phyloP scores from a whole-genome alignment of 1,284 basidiomycete genomes.

The Thecaphora thlaspeos region DNA sequence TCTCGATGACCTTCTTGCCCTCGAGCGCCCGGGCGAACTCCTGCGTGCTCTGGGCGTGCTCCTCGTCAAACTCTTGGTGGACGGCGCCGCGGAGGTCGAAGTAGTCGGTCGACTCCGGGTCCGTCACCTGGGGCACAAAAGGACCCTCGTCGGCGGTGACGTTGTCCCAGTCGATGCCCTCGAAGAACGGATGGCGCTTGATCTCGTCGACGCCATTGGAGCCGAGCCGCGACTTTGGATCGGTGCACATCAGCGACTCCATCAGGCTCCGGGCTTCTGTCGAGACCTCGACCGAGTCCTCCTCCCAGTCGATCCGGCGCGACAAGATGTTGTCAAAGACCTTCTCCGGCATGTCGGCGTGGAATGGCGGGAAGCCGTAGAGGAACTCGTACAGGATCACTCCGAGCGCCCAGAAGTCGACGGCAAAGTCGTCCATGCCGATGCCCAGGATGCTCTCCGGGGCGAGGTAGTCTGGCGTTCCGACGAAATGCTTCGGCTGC shows the following conservation, averaged over 20 bases:
- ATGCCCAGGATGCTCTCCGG: conserved; percentile 95
- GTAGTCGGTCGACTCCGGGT: conserved; percentile 98
- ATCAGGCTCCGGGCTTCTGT: conserved; percentile 88
- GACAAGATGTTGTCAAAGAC: conserved; percentile 99
- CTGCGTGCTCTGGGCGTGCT: conserved; percentile 58
- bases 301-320: conserved; percentile 92
- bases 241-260: conserved; percentile 78
- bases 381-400: conserved; percentile 98
- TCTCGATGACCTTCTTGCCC: conserved; percentile 33
- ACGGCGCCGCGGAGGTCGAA: conserved; percentile 93
- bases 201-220: conserved; percentile 87
- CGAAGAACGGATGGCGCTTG: conserved; percentile 86
- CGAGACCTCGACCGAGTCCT: conserved; percentile 84
- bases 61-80: conserved; percentile 82
- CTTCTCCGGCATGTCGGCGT: conserved; percentile 91
- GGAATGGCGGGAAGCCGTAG: conserved; percentile 95
- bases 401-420: conserved; percentile 99
- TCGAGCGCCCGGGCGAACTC: conserved; percentile 44
- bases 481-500: conserved; percentile 68
- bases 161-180: conserved; percentile 87
- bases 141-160: conserved; percentile 84
- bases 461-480: conserved; percentile 93
- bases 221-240: conserved; percentile 79
- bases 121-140: conserved; percentile 91
- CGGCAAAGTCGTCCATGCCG: conserved; percentile 88